A percentile compares a stretch with the other conserved stretches of the same genome.
These are phyloP conservation scores for Nymphaea colorata DNA, from an alignment of 164 flowering plant genomes.

Conservation along the genomic window DNA sequence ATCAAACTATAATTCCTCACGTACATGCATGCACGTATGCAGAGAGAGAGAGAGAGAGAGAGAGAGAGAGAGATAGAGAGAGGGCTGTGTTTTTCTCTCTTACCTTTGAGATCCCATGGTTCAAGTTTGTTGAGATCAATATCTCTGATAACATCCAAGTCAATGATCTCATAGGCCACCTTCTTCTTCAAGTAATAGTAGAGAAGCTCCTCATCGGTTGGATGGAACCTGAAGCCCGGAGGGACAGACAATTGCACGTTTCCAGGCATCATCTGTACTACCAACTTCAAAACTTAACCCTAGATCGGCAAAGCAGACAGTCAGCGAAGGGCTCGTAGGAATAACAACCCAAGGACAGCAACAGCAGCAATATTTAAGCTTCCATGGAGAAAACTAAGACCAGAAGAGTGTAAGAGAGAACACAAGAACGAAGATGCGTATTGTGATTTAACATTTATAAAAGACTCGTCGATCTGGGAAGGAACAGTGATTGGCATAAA, in stretches of 20 bases:
- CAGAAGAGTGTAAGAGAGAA: background rate
- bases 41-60: no score
- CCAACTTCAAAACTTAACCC: background rate
- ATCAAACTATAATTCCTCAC: no score
- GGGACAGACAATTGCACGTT: slow-evolving; percentile 43
- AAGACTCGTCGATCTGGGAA: background rate
- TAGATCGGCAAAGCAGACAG: background rate
- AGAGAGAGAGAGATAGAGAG: background rate
- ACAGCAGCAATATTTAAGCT: background rate
- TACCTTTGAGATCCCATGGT: slow-evolving; percentile 80
- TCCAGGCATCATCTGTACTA: slow-evolving; percentile 20
- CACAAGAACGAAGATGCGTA: background rate
- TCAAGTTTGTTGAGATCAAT: slow-evolving; percentile 64
- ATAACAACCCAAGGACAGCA: background rate
- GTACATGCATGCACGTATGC: no score
- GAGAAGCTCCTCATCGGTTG: slow-evolving; percentile 75
- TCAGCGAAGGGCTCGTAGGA: background rate
- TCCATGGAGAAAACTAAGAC: background rate
- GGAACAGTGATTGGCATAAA: background rate
- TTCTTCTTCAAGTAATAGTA: slow-evolving; percentile 54
- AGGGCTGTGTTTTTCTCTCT: background rate
- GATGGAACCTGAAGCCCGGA: slow-evolving; percentile 75
- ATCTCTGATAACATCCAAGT: slow-evolving; percentile 78
- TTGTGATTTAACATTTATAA: background rate
- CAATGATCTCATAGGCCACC: slow-evolving; percentile 65